A percentile compares a stretch with the other conserved stretches of the same genome.
Evolutionary conservation across 2,329 filamentous ascomycete species (phyloP).

Genomic region (Incumbomyces delicatus): DNA sequence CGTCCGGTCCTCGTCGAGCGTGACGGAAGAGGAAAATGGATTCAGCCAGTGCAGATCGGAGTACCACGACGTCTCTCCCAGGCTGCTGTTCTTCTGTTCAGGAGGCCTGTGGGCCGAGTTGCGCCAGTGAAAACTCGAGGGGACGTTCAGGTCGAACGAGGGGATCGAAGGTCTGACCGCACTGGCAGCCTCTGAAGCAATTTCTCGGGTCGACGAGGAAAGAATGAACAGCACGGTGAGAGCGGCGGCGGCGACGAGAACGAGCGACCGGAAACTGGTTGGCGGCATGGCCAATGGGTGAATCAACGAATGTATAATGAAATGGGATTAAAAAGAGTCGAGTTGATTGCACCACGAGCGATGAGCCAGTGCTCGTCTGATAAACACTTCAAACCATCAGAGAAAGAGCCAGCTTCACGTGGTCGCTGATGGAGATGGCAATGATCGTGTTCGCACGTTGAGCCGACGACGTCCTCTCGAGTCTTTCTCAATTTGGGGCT

Average conservation of each 20-base stretch:
- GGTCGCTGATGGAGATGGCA: too few relatives aligned
- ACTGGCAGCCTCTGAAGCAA: constrained; percentile 20
- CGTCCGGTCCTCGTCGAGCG: constrained; percentile 70
- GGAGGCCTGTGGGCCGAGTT: constrained; percentile 61
- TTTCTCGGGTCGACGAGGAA: constrained; percentile 33
- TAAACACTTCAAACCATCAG: background rate
- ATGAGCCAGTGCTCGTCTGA: constrained; percentile 3
- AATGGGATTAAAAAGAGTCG: too few relatives aligned
- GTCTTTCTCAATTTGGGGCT: too few relatives aligned
- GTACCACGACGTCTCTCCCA: constrained; percentile 73
- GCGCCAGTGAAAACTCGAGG: constrained; percentile 52
- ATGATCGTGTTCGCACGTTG: too few relatives aligned
- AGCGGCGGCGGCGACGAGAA: constrained; percentile 34
- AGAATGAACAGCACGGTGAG: constrained; percentile 35
- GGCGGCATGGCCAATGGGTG: constrained; percentile 13
- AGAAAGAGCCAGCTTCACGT: too few relatives aligned
- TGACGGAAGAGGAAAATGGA: constrained; percentile 73
- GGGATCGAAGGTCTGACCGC: constrained; percentile 30
- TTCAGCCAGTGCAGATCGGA: constrained; percentile 83
- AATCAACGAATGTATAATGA: too few relatives aligned
- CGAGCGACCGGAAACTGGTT: constrained; percentile 23
- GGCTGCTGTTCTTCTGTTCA: constrained; percentile 67
- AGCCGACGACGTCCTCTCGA: too few relatives aligned
- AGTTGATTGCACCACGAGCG: too few relatives aligned
- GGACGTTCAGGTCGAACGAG: constrained; percentile 42